These are phyloP conservation scores for Morella rubra DNA, from an alignment of 306 rosid species.

Conservation along the genomic window DNA sequence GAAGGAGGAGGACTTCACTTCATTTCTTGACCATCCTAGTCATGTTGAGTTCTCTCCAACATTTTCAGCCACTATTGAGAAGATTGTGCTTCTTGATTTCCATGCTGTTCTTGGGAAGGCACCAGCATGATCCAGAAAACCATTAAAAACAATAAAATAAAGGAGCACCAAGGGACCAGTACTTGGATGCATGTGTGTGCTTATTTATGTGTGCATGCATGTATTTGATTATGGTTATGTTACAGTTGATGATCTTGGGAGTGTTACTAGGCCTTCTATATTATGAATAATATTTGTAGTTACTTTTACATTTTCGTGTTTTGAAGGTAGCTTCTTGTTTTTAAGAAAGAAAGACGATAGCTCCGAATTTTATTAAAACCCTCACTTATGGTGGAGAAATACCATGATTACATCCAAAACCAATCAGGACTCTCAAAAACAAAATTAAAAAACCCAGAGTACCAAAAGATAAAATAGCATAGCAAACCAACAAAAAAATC, in stretches of 20 bases:
- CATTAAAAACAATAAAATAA: constrained; percentile 4
- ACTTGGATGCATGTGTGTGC: constrained; percentile 9
- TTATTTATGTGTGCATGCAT: background rate
- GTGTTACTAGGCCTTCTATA: background rate
- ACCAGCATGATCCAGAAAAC: constrained; percentile 29
- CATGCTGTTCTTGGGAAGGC: constrained; percentile 62
- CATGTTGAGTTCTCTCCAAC: constrained; percentile 74
- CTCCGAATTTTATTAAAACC: too few species aligned
- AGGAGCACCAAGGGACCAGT: constrained; percentile 7
- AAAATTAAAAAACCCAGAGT: too few species aligned
- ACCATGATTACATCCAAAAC: too few species aligned
- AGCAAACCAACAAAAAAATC: too few species aligned
- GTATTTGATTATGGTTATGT: background rate
- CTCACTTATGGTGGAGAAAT: too few species aligned
- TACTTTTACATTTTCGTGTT: background rate
- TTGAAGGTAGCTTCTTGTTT: too few species aligned
- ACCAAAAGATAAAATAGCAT: too few species aligned
- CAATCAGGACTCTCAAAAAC: too few species aligned
- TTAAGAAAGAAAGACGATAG: too few species aligned
- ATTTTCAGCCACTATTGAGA: constrained; percentile 79
- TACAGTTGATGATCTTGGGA: background rate
- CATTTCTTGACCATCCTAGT: constrained; percentile 68
- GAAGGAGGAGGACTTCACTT: constrained; percentile 67
- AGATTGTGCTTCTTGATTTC: constrained; percentile 85
- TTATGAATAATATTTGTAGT: background rate